Evolutionary conservation across 257 asterid genomes (phyloP).

Genomic region (Solanum ossicruentum): DNA sequence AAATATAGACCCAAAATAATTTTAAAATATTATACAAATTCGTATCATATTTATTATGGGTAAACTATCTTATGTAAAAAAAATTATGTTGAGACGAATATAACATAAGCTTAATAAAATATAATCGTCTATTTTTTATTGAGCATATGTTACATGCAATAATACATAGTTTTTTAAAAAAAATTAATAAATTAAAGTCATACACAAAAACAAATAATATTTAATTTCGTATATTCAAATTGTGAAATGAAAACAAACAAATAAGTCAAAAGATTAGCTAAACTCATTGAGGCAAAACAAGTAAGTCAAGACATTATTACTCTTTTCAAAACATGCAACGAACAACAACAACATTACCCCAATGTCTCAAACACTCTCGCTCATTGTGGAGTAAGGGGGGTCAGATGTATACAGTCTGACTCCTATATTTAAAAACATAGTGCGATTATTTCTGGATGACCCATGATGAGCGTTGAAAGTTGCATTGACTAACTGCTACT

Average conservation of each 20-base stretch:
- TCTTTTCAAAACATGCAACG: neutral
- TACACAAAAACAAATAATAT: neutral
- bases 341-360: too few relatives aligned
- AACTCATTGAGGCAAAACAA: neutral
- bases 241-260: neutral
- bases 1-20: neutral
- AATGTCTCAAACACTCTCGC: too few relatives aligned
- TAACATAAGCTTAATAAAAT: neutral
- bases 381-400: too few relatives aligned
- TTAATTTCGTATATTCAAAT: neutral
- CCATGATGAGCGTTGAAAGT: too few relatives aligned
- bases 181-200: neutral
- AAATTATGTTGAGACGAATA: too few relatives aligned
- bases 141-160: neutral
- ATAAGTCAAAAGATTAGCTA: neutral
- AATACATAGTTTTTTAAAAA: fast-evolving
- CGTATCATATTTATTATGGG: neutral
- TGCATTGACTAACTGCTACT: too few relatives aligned
- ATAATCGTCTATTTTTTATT: neutral
- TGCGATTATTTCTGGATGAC: too few relatives aligned
- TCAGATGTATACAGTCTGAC: too few relatives aligned
- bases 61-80: neutral
- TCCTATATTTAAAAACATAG: too few relatives aligned
- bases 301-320: neutral
- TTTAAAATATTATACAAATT: neutral